Evolutionary conservation across 1,284 basidiomycete species (phyloP), one percentile per base, ranked within the genome.

Genomic region (Filobasidium uniguttulatum): DNA sequence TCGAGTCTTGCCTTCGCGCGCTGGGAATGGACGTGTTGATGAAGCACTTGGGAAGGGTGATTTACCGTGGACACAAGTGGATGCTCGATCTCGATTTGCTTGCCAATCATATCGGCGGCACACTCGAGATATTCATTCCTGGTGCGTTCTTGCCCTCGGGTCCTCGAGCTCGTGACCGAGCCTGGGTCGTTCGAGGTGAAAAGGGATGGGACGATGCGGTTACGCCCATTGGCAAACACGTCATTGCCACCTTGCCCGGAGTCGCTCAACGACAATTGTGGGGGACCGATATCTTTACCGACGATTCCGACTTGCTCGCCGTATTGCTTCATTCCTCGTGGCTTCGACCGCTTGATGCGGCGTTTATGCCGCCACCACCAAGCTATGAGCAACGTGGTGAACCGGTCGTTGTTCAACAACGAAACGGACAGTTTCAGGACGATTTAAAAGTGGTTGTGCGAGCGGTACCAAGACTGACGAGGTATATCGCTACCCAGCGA

Each of bases 271-370:
- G 73, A 30, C 63, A 68, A 35, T 59, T 75, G 28, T 77, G 75
- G 75, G 76, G 76, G 5, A 76, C 74, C 3, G 75, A 77, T 48
- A 72, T 77, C 33, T 77, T 76, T 58, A 77, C 75, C n/a, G 76
- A 77, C 59, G 76, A 77, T 58, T 76, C 75, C 23, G 74, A 76
- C 57, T 63, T 76, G 5, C 63, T 75, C 1, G 69, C 71, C 14
- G 68, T 76, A 44, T 68, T 73, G 28, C 60, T 76, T 4, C 75
- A 77, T 58, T 71, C 72, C 1, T 75, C 75, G 10, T 76, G 74
- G 74, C 59, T 71, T 45, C 64, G 67, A 53, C 71, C 66, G 62
- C 56, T 56, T 17, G 5, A 34, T 48, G 17, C 52, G 44, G 22
- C 54, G 49, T 28, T 44, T 28, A 34, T 31, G 12, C 50, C 20